Evolutionary conservation across 2,329 filamentous ascomycete species (phyloP), one percentile per base, ranked within the genome.

Genomic region (Cercospora canescens): DNA sequence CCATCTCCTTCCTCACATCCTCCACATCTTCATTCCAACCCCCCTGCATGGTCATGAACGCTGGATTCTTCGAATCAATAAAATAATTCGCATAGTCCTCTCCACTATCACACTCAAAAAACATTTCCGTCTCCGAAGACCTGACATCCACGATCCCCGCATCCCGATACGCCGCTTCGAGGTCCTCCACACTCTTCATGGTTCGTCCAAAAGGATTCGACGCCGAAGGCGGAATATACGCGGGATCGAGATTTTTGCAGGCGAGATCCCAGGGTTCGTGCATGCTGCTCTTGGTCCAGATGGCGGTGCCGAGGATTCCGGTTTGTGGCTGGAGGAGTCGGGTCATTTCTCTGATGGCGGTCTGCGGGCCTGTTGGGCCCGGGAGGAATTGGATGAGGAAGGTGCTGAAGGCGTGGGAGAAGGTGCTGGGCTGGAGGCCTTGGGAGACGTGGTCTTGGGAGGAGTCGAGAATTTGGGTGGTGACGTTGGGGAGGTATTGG

Each of bases 11-110:
- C 18, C 55, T 58, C 8, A 68, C 63, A 24, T 58, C 60, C 30
- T 63, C 60, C 18, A 41, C 45, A 37, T 59, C 57, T 12, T 63
- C 55, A 8, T 59, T 65, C 63, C 66, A 68, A 2, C 63, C 56
- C 4, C 16, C 39, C 52, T 62, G 41, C 60, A 61, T 59, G 12
- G 26, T 41, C 30, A 65, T 9, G 34, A 68, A 63, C 8, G 55
- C 32, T 26, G 66, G 63, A 60, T 68, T 65, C 18, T 41, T 37
- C 30, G 58, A 58, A 28, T 63, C 39, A 6, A 63, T 16, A 24
- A 65, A 65, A 37, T 62, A 65, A 11, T 65, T 63, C 50, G 55
- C 60, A 30, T 62, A 67, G n/a, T 60, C 57, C 50, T 67, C 62
- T n/a, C 45, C 65, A 45, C 52, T 64, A 34, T 48, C 37, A 24